Base-by-base conservation (phyloP, 2,329 filamentous ascomycete species). In the Venturia effusa region DNA sequence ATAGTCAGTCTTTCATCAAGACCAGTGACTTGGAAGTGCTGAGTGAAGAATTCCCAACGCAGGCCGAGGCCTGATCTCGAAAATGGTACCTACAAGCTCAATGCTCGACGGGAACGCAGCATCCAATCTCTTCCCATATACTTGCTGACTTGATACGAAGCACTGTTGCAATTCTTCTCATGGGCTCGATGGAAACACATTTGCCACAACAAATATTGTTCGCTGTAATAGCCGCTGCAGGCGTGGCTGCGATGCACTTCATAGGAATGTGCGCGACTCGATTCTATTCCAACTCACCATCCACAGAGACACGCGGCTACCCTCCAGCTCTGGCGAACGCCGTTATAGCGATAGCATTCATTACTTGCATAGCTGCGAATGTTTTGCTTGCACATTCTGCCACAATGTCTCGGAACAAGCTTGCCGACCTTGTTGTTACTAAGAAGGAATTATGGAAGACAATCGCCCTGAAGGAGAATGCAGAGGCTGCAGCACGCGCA, bases 241-340 rank as follows among this genome's bases (percentile, higher is more conserved):
- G 74, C 19, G 71, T 73, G n/a, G 72, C 70, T 54, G 74, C 68
- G 37, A 75, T 73, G 72, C 72, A 72, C 67, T 75, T 71, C 65
- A 74, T 70, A 48, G 72, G 72, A 4, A 73, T 73, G 71, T 64
- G 64, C 61, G 71, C 71, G 1, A 70, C 68, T 13, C 70, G 67
- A 34, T 74, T 74, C 59, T 74, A 68, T 67, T 70, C 72, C n/a
- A 64, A 57, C 39, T 64, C 66, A 6, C 55, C 62, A 22, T 68
- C 71, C 24, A 71, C 68, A 10, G 55, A 67, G 6, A 57, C 64
- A 24, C 67, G 68, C 64, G 72, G 72, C 17, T 75, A 73, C 61
- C 72, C 73, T 3, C 67, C 70, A 22, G 67, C 66, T 22, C 66
- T 75, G n/a, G 68, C 72, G 10, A 68, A 69, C 34, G 70, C 71